Base-by-base conservation (phyloP, 208 protist genomes). In the Spongospora subterranea region DNA sequence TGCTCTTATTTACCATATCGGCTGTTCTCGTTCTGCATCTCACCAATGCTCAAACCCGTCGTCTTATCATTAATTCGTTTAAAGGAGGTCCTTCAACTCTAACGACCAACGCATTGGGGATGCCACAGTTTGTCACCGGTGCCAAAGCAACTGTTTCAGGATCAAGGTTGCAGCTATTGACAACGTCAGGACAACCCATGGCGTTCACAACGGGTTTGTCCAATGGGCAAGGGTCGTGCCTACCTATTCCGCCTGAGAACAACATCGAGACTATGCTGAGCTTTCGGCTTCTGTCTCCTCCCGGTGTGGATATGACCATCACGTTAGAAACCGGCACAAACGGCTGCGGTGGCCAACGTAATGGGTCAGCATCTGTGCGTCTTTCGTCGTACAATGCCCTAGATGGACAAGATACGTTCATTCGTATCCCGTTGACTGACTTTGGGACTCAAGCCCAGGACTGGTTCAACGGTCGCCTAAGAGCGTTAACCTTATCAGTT, bases 291-390 rank as follows among this genome's bases (percentile, higher is more conserved):
- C 71, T 40, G n/a, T 6, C n/a, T 20, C 71, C 71, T 35, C 17
- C 71, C n/a, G 71, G 71, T 43, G n/a, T 82, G 6, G 71, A 82
- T n/a, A 82, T 82, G 71, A 40, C 71, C 17, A 82, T 82, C 71
- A 82, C n/a, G 17, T 43, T 82, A 43, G 35, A 82, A n/a, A 82
- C 71, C 6, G 71, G 71, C 6, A 82, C 71, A n/a, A 43, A 17
- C 71, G 71, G 71, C 6, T 82, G 71, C n/a, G 71, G 71, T 43
- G 71, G 71, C n/a, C 6, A 39, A n/a, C 17, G 11, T 6, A 82
- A 82, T 43, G 35, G 35, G 35, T 39, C 71, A 20, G 71, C 71
- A 6, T 20, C 11, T n/a, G 71, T 82, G 6, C 71, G 71, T n/a
- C n/a, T 82, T 20, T 45, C 35, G 13, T 35, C n/a, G 35, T 82